Conservation (phyloP, 1,139 yeast species). For the Yamadazyma epiphylla region DNA sequence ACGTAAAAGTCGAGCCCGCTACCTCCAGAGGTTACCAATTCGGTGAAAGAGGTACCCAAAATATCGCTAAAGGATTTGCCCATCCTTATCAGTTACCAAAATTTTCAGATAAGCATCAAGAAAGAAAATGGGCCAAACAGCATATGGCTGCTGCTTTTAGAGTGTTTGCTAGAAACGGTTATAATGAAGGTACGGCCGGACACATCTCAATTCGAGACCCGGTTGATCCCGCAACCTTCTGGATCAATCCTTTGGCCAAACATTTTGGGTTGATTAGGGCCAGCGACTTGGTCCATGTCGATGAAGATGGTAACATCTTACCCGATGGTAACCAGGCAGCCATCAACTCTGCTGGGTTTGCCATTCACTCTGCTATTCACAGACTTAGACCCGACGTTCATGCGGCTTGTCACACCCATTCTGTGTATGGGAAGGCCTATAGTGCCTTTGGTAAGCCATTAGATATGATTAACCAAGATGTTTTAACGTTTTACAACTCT, state of each 20-base stretch:
- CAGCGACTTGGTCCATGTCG: slow-evolving; percentile 73
- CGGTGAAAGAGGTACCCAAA: slow-evolving; percentile 60
- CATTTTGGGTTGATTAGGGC: slow-evolving; percentile 71
- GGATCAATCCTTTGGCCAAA: slow-evolving; percentile 75
- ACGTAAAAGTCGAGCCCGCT: slow-evolving; percentile 10
- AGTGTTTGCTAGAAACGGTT: slow-evolving; percentile 70
- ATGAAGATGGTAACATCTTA: slow-evolving; percentile 64
- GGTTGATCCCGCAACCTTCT: slow-evolving; percentile 62
- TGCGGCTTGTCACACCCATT: slow-evolving; percentile 83
- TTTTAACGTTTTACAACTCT: slow-evolving; percentile 59
- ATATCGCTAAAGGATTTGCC: slow-evolving; percentile 45
- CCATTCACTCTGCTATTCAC: slow-evolving; percentile 75
- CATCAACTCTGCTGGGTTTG: slow-evolving; percentile 77
- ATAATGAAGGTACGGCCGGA: slow-evolving; percentile 76
- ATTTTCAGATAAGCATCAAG: slow-evolving; percentile 45
- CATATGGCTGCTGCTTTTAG: slow-evolving; percentile 85
- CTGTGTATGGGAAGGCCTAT: slow-evolving; percentile 71
- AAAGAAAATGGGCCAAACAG: slow-evolving; percentile 62
- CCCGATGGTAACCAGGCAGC: slow-evolving; percentile 63
- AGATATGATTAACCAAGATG: slow-evolving; percentile 81
- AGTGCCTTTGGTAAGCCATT: slow-evolving; percentile 67
- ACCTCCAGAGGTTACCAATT: slow-evolving; percentile 59
- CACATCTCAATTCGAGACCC: slow-evolving; percentile 82
- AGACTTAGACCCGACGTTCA: slow-evolving; percentile 73
- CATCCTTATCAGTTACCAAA: slow-evolving; percentile 50